Percentiles rank a stretch among this genome's conserved stretches.
Evolutionary conservation across 176 grass and related monocot species (phyloP).

Genomic region (Oryza coarctata): DNA sequence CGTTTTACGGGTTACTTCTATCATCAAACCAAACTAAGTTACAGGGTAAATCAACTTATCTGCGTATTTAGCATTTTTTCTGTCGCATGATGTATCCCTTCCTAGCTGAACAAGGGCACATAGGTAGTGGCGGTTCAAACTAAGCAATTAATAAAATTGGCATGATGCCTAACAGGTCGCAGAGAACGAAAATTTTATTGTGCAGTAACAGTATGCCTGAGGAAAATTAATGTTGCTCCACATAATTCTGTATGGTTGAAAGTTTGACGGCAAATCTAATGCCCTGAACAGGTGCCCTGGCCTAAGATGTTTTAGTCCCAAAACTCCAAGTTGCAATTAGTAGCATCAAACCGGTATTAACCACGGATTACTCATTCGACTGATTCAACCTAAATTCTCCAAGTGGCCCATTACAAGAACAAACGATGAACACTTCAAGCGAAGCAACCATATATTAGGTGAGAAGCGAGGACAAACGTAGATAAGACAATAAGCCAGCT

Average conservation of each 20-base stretch:
- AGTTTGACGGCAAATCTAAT: neutral
- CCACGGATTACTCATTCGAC: neutral
- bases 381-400: neutral
- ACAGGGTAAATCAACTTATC: neutral
- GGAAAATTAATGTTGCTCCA: neutral
- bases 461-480: neutral
- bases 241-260: neutral
- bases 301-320: neutral
- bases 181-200: neutral
- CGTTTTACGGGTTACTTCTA: neutral
- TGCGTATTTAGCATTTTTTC: neutral
- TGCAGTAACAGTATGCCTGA: neutral
- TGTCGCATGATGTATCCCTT: neutral
- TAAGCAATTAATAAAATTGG: neutral
- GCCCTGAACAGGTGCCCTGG: neutral
- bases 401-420: neutral
- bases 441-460: neutral
- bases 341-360: neutral
- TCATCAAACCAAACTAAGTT: neutral
- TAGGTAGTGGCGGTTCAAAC: neutral
- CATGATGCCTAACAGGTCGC: neutral
- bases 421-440: neutral
- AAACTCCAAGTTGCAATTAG: neutral
- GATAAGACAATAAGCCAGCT: neutral
- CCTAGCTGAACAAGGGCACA: neutral